These are phyloP conservation scores for Scheffersomyces cryptocercus DNA, from an alignment of 1,139 yeast species.

Conservation along the genomic window DNA sequence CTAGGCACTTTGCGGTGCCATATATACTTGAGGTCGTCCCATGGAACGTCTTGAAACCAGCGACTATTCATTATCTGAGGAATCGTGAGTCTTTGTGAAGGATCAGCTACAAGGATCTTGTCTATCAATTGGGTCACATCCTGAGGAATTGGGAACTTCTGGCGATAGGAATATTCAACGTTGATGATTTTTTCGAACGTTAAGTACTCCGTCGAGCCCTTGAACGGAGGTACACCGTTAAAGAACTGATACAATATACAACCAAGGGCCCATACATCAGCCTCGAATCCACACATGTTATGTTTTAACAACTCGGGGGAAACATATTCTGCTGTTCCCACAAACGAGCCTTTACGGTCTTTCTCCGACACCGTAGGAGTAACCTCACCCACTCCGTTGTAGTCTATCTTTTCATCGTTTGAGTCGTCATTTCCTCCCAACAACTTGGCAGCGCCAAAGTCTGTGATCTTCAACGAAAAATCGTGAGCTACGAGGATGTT, in stretches of 20 bases:
- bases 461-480: constrained; percentile 88
- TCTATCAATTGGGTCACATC: constrained; percentile 69
- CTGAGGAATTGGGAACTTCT: constrained; percentile 67
- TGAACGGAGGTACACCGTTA: constrained; percentile 94
- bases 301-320: constrained; percentile 89
- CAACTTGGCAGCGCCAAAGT: constrained; percentile 95
- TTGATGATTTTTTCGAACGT: constrained; percentile 92
- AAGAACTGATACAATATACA: constrained; percentile 92
- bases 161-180: constrained; percentile 78
- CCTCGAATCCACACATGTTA: constrained; percentile 80
- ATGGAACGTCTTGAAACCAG: constrained; percentile 44
- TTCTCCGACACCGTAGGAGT: constrained; percentile 6
- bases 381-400: constrained; percentile 25
- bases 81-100: constrained; percentile 33
- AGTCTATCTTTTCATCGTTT: constrained; percentile 38
- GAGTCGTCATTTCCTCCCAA: constrained; percentile 44
- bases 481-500: constrained; percentile 79
- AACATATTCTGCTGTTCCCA: constrained; percentile 68
- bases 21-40: constrained; percentile 44
- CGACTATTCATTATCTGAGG: constrained; percentile 33
- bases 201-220: constrained; percentile 90
- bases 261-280: constrained; percentile 97
- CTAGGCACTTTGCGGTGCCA: constrained; percentile 51
- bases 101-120: constrained; percentile 56
- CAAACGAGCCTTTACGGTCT: constrained; percentile 70